phyloP scores from a whole-genome alignment of 2,329 filamentous ascomycete genomes.

The Diaporthe citrichinensis region DNA sequence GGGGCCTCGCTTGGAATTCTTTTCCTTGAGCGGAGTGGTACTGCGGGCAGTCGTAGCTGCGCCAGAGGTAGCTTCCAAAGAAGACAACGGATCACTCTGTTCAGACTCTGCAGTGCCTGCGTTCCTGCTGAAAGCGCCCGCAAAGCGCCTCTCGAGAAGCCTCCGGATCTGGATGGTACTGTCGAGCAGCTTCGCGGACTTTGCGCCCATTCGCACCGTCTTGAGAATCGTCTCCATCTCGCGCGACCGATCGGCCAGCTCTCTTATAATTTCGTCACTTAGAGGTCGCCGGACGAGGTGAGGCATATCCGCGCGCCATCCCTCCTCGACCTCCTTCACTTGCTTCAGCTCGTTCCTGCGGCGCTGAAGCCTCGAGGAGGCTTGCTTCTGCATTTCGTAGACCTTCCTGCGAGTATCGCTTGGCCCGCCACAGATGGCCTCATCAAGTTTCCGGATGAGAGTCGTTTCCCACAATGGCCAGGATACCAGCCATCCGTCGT shows the following conservation, averaged over 20 bases:
- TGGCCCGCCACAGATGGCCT: slow-evolving; percentile 22
- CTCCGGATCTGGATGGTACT: slow-evolving; percentile 21
- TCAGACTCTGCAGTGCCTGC: not conserved
- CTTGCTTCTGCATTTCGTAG: not conserved
- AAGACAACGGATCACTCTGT: not conserved
- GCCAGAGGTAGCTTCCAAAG: no score
- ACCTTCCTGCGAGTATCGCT: slow-evolving; percentile 24
- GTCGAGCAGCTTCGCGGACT: slow-evolving; percentile 9
- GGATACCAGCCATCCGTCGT: slow-evolving; percentile 6
- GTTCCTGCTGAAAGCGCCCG: not conserved
- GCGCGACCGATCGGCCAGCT: not conserved
- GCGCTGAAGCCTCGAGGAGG: not conserved
- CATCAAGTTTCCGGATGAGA: slow-evolving; percentile 6
- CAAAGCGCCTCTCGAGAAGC: slow-evolving; percentile 7
- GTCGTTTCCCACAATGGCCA: slow-evolving; percentile 31
- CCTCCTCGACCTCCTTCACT: not conserved
- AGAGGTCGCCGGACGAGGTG: slow-evolving; percentile 1
- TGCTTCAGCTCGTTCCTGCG: not conserved
- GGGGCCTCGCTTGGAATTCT: not conserved
- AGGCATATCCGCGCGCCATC: not conserved
- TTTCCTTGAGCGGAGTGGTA: not conserved
- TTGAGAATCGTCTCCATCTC: slow-evolving; percentile 30
- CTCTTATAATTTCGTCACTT: not conserved
- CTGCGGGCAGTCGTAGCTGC: not conserved
- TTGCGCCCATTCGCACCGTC: not conserved